Percentiles rank a stretch among this genome's conserved stretches.
Conservation (phyloP, 2,329 filamentous ascomycete species). For the Coleophoma cylindrospora region DNA sequence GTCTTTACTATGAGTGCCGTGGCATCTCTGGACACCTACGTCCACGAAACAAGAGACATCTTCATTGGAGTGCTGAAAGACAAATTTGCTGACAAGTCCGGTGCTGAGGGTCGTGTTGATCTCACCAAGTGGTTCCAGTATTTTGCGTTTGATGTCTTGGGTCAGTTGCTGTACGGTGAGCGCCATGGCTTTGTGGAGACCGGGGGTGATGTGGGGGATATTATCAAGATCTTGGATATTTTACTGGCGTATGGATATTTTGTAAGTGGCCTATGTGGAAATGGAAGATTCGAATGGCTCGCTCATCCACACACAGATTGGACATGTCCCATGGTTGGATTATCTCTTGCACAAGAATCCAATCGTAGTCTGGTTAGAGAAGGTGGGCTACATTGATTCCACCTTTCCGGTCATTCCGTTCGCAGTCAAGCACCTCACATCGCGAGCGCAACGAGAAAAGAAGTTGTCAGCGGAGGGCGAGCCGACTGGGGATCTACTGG, state of each 20-base stretch:
- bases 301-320: not conserved
- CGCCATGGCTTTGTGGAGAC: not conserved
- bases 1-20: not conserved
- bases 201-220: not conserved
- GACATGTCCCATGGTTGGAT: conserved; percentile 3
- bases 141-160: conserved; percentile 1
- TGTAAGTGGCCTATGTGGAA: not conserved
- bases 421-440: not conserved
- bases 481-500: not conserved
- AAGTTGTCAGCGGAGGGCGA: not conserved
- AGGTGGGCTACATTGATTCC: not conserved
- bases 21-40: not conserved
- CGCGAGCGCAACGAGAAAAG: not conserved
- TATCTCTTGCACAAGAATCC: conserved; percentile 1
- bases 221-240: not conserved
- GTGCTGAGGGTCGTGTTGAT: not conserved
- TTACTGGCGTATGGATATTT: not conserved
- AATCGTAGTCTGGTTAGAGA: not conserved
- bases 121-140: conserved; percentile 1
- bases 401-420: not conserved
- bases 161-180: not conserved
- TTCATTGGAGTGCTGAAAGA: not conserved
- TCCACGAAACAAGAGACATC: not conserved
- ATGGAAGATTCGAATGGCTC: too few species aligned
- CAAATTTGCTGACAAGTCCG: not conserved